Base-by-base conservation (phyloP, 139 green algal genomes). In the Pleodorina starrii region DNA sequence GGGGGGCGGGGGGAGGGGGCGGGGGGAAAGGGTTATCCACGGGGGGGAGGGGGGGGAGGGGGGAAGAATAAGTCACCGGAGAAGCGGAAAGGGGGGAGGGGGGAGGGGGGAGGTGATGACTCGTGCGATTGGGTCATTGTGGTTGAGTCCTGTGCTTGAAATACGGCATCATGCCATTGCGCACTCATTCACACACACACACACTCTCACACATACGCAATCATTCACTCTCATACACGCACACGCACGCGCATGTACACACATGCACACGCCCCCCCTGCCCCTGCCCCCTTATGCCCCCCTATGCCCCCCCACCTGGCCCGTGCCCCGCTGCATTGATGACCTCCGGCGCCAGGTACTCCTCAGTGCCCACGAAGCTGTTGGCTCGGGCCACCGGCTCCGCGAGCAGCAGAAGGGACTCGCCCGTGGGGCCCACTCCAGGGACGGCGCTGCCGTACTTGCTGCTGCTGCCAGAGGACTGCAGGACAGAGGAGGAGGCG, bases 291-390 rank as follows among this genome's bases (percentile, higher is more conserved):
- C n/a, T n/a, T n/a, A n/a, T n/a, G n/a, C n/a, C n/a, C n/a, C n/a
- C n/a, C n/a, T n/a, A n/a, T n/a, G n/a, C n/a, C n/a, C n/a, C n/a
- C 83, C 23, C 83, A 88, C 93, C 44, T 88, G 83, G 68, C 38
- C 92, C 91, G 92, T 99, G 97, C 21, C 97, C 96, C 17, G 90
- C 89, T 27, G 95, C 95, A n/a, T 95, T 96, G 93, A 99, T 97
- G 84, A 98, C 84, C 89, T 98, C 96, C n/a, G 96, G 96, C 44
- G 95, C 93, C 50, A 98, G 90, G 90, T 98, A 99, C 89, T 99
- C 97, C 66, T 97, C 96, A 40, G 97, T 98, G n/a, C 97, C 97
- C 46, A 98, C 97, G 84, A 99, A 96, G 51, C 94, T 98, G 95
- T 99, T 99, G 90, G 97, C 96, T 10, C 95, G 93, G 11, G 93